A percentile compares a stretch with the other conserved stretches of the same genome.
phyloP scores from a whole-genome alignment of 1,284 basidiomycete genomes.

The Sporisorium scitamineum region DNA sequence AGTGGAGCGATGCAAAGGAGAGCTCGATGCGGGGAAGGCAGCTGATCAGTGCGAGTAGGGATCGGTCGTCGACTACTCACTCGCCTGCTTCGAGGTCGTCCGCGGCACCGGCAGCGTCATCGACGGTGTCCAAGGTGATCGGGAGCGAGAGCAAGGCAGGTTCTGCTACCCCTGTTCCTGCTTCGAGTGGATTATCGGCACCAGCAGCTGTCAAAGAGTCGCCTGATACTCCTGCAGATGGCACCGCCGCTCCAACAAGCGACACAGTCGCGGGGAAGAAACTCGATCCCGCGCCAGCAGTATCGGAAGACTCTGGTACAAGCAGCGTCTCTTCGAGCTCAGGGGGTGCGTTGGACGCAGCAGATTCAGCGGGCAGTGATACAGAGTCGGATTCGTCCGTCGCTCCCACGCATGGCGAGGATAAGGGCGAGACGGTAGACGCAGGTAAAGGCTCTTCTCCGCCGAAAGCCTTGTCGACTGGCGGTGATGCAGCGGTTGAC shows the following conservation, averaged over 20 bases:
- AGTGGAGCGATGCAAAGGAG: conserved; percentile 56
- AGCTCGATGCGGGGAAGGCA: conserved; percentile 24
- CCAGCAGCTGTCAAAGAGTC: conserved; percentile 2
- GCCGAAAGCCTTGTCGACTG: neutral
- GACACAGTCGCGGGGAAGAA: conserved; percentile 1
- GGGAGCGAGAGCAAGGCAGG: conserved; percentile 9
- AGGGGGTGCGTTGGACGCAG: conserved; percentile 20
- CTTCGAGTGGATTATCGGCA: neutral
- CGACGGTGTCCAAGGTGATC: neutral
- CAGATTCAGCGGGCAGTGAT: conserved; percentile 31
- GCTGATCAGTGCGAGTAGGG: conserved; percentile 14
- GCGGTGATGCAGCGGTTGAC: neutral
- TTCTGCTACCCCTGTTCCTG: conserved; percentile 3
- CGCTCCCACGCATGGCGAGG: neutral
- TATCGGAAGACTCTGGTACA: conserved; percentile 26
- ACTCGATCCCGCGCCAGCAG: neutral
- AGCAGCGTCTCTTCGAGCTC: conserved; percentile 40
- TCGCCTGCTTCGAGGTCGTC: conserved; percentile 12
- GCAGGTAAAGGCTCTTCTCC: neutral
- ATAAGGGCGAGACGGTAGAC: neutral
- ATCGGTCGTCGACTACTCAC: conserved; percentile 16
- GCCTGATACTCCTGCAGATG: neutral
- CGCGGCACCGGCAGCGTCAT: neutral
- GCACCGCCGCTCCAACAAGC: neutral
- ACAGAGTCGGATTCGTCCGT: conserved; percentile 31